Evolutionary conservation across 371 early-diverging fungal species (phyloP), one percentile per base, ranked within the genome.

Genomic region (Mycotypha africana): DNA sequence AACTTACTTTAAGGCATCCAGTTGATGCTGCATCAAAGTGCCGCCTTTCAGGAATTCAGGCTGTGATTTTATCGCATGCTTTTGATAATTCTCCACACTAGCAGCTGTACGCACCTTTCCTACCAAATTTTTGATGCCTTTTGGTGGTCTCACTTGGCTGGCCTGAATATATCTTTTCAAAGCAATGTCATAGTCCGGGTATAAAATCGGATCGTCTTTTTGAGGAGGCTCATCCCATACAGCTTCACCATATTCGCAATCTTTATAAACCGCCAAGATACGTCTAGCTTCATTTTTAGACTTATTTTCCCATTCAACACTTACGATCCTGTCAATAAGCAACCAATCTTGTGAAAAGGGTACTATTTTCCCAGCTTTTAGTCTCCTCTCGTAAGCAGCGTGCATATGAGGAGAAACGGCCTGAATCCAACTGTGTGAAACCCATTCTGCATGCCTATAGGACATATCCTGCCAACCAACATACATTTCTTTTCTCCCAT

Each of bases 1-100:
- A n/a, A 38, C 64, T 66, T 82, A 85, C 79, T 92, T 86, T 17
- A 92, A 63, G 15, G 93, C 94, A 38, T 89, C 91, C 53, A 91
- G 42, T 62, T 94, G 95, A 63, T 95, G 92, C 14, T 67, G 75
- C 65, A 88, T 81, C 35, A 96, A 65, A n/a, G 44, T 55, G 11
- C 88, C 88, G 25, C 80, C 78, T 8, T 49, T 51, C 14, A 93
- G 51, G 51, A 72, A 82, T 3, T 51, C 46, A 2, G 92, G 90
- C 49, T 92, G 89, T 22, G 57, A 45, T 40, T 67, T 74, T 30
- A 79, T 36, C 53, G 81, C 83, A 9, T 62, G 64, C 10, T 53
- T 63, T 26, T 52, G 30, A 30, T 64, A 64, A 23, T 44, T 50
- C 31, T 61, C 66, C 7, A 31, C 38, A 32, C 58, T 51, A 8